Evolutionary conservation across 192 early-diverging fungal genomes (phyloP), one percentile per base, ranked within the genome.

Genomic region (Jimgerdemannia flammicorona): DNA sequence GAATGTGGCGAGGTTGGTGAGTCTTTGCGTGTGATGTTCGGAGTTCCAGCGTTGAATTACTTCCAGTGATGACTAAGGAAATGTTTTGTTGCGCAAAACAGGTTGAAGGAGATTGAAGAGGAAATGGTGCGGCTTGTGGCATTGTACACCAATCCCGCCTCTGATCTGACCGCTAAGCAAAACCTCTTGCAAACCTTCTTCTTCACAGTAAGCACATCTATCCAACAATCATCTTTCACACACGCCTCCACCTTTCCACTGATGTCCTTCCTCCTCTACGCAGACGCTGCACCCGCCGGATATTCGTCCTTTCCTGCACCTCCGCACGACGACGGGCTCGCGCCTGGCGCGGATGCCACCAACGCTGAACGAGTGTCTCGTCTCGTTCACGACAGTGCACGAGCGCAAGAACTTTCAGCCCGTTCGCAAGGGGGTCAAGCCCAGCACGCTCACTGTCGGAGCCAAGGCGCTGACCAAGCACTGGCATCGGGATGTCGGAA

Each of bases 381-480:
- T 44, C 9, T 43, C 77, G 3, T 78, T 78, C 64, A 74, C 72
- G 4, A 44, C 40, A 3, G 18, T 41, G n/a, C 44, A 78, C n/a
- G 40, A 43, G 63, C 67, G 67, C 67, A 68, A 68, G 29, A 18
- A 19, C 19, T 7, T 19, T 7, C 67, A 41, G 40, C 67, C 67
- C 6, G 67, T 20, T 6, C 40, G 67, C 67, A 68, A 68, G 40
- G 40, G 29, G 6, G 8, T 39, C 40, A 74, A 66, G 17, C 43
- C 64, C n/a, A 77, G 69, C 65, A 75, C 14, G 43, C 73, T 78
- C 43, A 78, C 77, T 4, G 77, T 78, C 19, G 77, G 77, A 20
- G 77, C 77, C 11, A 78, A 74, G 41, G 77, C 77, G 19, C 43
- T 75, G 49, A 74, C 77, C 54, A 78, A 78, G 39, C 77, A 78